Base-by-base conservation (phyloP, 106 monocot species). In the Dendrobium nobile region DNA sequence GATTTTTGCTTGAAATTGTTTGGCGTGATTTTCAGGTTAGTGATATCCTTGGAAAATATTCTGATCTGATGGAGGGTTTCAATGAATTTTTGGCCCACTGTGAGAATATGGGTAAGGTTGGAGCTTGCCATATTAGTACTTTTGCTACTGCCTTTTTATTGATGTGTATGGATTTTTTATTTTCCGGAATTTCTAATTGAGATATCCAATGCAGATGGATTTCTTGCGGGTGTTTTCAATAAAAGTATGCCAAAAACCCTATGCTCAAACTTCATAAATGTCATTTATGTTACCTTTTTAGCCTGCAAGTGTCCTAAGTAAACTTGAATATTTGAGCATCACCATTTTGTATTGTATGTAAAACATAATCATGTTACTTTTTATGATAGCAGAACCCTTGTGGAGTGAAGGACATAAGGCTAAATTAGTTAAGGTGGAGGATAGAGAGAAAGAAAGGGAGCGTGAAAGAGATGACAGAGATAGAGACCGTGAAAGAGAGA, bases 31-130 rank as follows among this genome's bases (percentile, higher is more conserved):
- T 81, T 79, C 80, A 99, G 98, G 90, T 99, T 56, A 72, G 84
- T 77, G 98, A 91, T 82, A 86, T 99, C 40, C 88, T 99, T 80
- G 87, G 56, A 72, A 91, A 95, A 56, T 85, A 91, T 78, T 87
- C 89, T 70, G 95, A 99, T 82, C 90, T 99, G 64, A 87, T 93
- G 92, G 93, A 93, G 24, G 93, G 90, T 18, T 93, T 99, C 51
- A 92, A 88, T 79, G 89, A 93, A 72, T 90, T 99, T 82, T 86
- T 99, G 75, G 80, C 82, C 20, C 86, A 89, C 58, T 90, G 91
- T 82, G 98, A 91, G 80, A 93, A 87, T 78, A 90, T 92, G 79
- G 98, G 95, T 95, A 85, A 41, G 56, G 4, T 27, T 41, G 44
- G 48, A 64, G 16, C 24, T 41, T 13, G 2, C 15, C 4, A 19